Evolutionary conservation across 495 filamentous ascomycete species (phyloP), one percentile per base, ranked within the genome.

Genomic region (Tirmania nivea): DNA sequence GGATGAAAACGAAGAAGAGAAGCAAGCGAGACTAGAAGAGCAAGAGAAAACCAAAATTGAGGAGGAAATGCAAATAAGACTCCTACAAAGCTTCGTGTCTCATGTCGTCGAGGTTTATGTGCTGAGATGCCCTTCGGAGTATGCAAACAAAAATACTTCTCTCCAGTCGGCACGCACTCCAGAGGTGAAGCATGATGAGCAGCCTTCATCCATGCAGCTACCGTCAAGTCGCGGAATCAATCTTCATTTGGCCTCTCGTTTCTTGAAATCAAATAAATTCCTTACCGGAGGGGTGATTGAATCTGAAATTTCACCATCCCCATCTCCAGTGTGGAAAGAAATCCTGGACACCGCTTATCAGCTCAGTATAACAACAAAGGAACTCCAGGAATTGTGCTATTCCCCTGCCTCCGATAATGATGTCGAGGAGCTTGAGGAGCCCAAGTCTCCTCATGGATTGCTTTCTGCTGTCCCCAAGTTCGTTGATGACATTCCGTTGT

Each of bases 71-170:
- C 78, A 83, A 60, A 67, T 68, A 39, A 81, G 75, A 53, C 73
- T 94, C 34, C 67, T 95, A 53, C 84, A 93, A 58, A 84, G 86
- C 49, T 94, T 93, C 59, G 68, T 90, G 21, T 80, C 88, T 0
- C 87, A 90, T 63, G 66, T 94, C 14, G 63, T 93, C 16, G 90
- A 94, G 63, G 76, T 79, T 8, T 96, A 89, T 58, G 69, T 87
- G n/a, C 56, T 64, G 17, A 63, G 77, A 45, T 45, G 39, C 17
- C 39, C 39, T 8, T 45, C 39, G 5, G 39, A 5, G 17, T 3
- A 45, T 45, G 39, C 39, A 14, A 31, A 7, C 1, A 31, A 31
- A 31, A 31, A 31, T 1, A 7, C 25, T 31, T 31, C 25, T 31
- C 25, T 7, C 25, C 25, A 31, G 25, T 31, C 25, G 25, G 7